phyloP scores from a whole-genome alignment of 1,139 yeast genomes.

The Nakaseomyces glabratus region DNA sequence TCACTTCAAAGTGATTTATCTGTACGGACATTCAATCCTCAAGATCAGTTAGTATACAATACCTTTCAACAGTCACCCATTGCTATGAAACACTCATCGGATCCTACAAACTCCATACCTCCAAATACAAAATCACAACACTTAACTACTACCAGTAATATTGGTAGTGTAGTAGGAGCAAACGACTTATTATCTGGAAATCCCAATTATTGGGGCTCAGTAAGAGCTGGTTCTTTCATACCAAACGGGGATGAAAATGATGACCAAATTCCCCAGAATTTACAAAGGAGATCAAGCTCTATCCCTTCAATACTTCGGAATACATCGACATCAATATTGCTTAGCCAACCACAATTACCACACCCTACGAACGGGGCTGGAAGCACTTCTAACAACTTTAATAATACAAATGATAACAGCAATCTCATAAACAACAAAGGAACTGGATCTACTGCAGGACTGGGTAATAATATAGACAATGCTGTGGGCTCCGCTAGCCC shows the following conservation, averaged over 20 bases:
- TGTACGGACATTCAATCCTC: constrained; percentile 15
- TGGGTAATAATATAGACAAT: neutral
- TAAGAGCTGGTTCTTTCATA: constrained; percentile 6
- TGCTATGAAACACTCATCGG: constrained; percentile 8
- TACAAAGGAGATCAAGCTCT: constrained; percentile 17
- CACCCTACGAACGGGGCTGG: constrained; percentile 14
- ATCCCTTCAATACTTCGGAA: constrained; percentile 20
- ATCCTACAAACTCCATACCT: constrained; percentile 8
- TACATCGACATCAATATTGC: constrained; percentile 14
- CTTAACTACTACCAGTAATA: constrained; percentile 14
- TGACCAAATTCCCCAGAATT: constrained; percentile 10
- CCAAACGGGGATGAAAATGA: constrained; percentile 16
- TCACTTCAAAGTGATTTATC: constrained; percentile 27
- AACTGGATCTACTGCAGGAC: constrained; percentile 2
- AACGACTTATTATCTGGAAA: constrained; percentile 5
- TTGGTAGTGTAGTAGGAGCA: constrained; percentile 9
- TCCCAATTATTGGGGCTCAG: constrained; percentile 5
- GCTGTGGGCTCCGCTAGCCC: constrained; percentile 12
- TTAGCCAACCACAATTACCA: constrained; percentile 18
- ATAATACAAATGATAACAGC: constrained; percentile 20
- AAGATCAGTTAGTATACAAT: constrained; percentile 16
- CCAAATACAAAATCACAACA: too few species aligned
- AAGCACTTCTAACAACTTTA: constrained; percentile 11
- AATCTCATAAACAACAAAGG: constrained; percentile 15
- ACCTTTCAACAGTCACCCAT: constrained; percentile 14